Conservation (phyloP, 139 green algal species). For the Eudorina sp. region DNA sequence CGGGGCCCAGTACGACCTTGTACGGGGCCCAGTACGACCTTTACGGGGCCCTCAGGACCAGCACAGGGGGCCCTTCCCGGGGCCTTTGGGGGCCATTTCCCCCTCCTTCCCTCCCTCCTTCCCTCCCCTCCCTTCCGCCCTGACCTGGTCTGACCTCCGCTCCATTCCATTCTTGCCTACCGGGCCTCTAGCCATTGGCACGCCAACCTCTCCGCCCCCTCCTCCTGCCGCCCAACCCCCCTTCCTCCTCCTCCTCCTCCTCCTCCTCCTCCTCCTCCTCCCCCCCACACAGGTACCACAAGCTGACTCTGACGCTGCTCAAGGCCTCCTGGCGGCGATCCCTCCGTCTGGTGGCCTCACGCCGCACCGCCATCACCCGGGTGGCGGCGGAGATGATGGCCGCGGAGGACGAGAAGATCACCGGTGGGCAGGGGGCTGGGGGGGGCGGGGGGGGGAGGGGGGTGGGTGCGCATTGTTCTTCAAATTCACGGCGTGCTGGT, state of each 20-base stretch:
- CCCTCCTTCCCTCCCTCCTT: not conserved
- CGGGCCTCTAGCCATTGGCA: not conserved
- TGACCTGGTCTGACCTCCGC: too few relatives aligned
- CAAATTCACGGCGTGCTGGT: too few relatives aligned
- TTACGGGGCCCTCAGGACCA: too few relatives aligned
- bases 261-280: not conserved
- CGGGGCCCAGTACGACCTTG: too few relatives aligned
- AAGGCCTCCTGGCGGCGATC: conserved; percentile 68
- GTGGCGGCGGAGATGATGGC: conserved; percentile 65
- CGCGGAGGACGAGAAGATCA: conserved; percentile 63
- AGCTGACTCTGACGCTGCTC: conserved; percentile 70
- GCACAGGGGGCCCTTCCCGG: too few relatives aligned
- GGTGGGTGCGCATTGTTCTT: too few relatives aligned
- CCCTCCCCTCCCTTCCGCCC: too few relatives aligned
- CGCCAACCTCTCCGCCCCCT: not conserved
- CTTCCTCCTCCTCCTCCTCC: not conserved
- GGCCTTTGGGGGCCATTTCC: too few relatives aligned
- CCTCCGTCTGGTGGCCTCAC: conserved; percentile 56
- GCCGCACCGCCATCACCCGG: conserved; percentile 54
- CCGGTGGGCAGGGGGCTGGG: conserved; percentile 1
- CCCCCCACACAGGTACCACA: conserved; percentile 58
- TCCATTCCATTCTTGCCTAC: too few relatives aligned
- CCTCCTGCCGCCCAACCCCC: not conserved
- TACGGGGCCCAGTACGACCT: too few relatives aligned
- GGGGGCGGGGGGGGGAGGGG: not conserved